Evolutionary conservation across 257 asterid genomes (phyloP).

Genomic region (Nicotiana tabacum): DNA sequence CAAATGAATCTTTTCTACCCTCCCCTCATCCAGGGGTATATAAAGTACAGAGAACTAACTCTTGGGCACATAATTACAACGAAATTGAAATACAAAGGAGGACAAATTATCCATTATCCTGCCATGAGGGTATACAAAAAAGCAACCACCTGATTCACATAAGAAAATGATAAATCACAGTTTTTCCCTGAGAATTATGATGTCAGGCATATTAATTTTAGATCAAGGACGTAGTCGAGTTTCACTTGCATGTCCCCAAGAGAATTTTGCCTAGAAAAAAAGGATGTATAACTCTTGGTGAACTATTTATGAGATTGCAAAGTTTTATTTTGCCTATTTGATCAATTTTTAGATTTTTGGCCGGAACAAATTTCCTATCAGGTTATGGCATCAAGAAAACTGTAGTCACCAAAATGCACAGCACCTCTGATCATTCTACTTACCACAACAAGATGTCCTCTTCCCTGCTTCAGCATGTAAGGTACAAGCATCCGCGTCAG

Average conservation of each 20-base stretch:
- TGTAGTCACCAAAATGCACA: background rate
- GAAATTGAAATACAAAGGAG: background rate
- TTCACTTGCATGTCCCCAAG: conserved; percentile 9
- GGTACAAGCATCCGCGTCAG: conserved; percentile 71
- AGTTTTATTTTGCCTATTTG: background rate
- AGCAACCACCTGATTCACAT: background rate
- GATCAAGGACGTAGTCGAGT: background rate
- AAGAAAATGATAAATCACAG: background rate
- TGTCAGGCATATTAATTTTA: background rate
- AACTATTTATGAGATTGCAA: background rate
- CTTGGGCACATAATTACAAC: background rate
- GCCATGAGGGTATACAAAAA: background rate
- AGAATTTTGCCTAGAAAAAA: background rate
- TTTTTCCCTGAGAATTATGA: background rate
- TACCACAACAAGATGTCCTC: conserved; percentile 98
- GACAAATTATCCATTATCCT: background rate
- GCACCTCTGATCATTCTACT: conserved; percentile 13
- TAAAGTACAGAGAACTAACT: background rate
- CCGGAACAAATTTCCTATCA: background rate
- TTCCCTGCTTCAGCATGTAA: conserved; percentile 85
- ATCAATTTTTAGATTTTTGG: background rate
- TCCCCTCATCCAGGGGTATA: conserved; percentile 1
- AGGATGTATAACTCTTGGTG: background rate
- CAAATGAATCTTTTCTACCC: background rate
- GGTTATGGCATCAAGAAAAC: background rate